Percentiles rank a stretch among this genome's conserved stretches.
Evolutionary conservation across 345 rosid species (phyloP).

Genomic region (Triadica sebifera): DNA sequence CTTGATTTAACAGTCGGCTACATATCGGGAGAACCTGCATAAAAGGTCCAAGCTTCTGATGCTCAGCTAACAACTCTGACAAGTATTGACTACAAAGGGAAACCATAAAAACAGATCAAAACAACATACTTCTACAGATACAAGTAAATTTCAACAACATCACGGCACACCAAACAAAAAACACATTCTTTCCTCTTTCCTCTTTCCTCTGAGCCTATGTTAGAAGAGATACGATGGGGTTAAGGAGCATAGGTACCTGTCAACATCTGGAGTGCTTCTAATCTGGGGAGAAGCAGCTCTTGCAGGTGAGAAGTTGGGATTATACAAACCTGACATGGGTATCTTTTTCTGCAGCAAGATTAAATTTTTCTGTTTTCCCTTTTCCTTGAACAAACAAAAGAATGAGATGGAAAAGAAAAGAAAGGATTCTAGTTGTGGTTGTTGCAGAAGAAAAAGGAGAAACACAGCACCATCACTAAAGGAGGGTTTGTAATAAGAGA

Average conservation of each 20-base stretch:
- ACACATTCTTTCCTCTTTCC: neutral
- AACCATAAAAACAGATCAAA: slow-evolving; percentile 37
- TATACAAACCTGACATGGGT: slow-evolving; percentile 92
- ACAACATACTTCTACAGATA: slow-evolving; percentile 14
- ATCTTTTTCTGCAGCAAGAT: slow-evolving; percentile 22
- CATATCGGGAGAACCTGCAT: slow-evolving; percentile 87
- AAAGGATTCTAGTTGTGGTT: slow-evolving; percentile 41
- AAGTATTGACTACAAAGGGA: slow-evolving; percentile 65
- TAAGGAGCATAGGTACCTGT: slow-evolving; percentile 43
- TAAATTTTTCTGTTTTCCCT: neutral
- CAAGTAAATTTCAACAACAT: neutral
- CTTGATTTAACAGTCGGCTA: slow-evolving; percentile 92
- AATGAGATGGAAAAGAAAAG: slow-evolving; percentile 11
- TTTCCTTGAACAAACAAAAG: slow-evolving; percentile 23
- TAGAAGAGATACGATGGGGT: neutral
- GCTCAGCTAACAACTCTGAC: slow-evolving; percentile 85
- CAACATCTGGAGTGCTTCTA: slow-evolving; percentile 83
- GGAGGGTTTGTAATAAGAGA: slow-evolving; percentile 18
- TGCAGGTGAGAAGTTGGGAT: slow-evolving; percentile 92
- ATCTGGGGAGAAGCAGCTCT: slow-evolving; percentile 97
- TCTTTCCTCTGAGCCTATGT: neutral
- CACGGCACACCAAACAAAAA: neutral
- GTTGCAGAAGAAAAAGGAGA: slow-evolving; percentile 41
- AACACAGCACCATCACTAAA: slow-evolving; percentile 41
- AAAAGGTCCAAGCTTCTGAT: slow-evolving; percentile 97